Conservation (phyloP, 2,329 filamentous ascomycete species). For the Ascochyta lentis region DNA sequence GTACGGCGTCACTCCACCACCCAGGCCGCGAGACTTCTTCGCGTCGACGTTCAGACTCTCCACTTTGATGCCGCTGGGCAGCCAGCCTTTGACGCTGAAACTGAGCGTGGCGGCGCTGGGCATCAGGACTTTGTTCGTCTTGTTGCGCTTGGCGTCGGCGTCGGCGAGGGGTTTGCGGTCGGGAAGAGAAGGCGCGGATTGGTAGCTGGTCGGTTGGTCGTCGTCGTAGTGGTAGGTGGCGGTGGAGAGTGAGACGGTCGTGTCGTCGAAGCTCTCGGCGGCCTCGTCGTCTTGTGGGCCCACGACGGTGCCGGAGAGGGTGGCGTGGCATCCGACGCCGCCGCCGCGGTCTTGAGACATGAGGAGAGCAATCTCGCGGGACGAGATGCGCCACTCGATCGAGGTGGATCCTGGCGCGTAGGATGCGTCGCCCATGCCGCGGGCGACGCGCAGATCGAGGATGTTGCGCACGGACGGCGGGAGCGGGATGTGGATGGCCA, state of each 20-base stretch:
- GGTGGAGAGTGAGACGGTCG: slow-evolving; percentile 25
- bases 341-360: slow-evolving; percentile 47
- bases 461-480: slow-evolving; percentile 81
- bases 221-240: slow-evolving; percentile 45
- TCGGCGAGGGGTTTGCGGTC: not conserved
- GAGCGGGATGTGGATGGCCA: slow-evolving; percentile 79
- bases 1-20: slow-evolving; percentile 89
- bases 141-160: slow-evolving; percentile 62
- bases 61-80: slow-evolving; percentile 69
- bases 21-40: slow-evolving; percentile 84
- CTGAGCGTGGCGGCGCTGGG: slow-evolving; percentile 55
- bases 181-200: slow-evolving; percentile 22
- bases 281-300: slow-evolving; percentile 62
- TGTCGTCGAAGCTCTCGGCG: slow-evolving; percentile 43
- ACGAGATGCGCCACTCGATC: slow-evolving; percentile 83
- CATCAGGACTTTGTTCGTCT: slow-evolving; percentile 62
- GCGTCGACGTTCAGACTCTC: slow-evolving; percentile 68
- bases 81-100: slow-evolving; percentile 66
- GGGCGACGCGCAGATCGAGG: slow-evolving; percentile 78
- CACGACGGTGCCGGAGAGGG: slow-evolving; percentile 79
- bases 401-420: slow-evolving; percentile 75
- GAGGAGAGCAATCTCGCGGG: slow-evolving; percentile 70
- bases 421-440: slow-evolving; percentile 80
- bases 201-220: slow-evolving; percentile 35
- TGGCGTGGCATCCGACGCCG: slow-evolving; percentile 70